phyloP scores from a whole-genome alignment of 345 rosid genomes.

The Camelina sativa region DNA sequence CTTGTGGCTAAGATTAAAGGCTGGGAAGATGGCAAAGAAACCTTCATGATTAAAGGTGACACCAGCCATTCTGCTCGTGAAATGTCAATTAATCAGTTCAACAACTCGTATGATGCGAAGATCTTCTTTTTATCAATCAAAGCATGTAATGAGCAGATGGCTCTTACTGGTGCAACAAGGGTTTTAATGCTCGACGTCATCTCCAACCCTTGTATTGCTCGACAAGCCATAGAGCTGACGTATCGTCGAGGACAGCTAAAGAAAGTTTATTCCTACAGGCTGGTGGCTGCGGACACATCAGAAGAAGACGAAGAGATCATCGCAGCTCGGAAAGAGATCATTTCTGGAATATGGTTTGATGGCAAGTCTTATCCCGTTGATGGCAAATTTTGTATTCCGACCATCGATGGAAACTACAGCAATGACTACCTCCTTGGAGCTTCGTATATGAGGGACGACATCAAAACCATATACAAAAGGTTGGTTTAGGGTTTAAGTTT shows the following conservation, averaged over 20 bases:
- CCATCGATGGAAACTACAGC: not conserved
- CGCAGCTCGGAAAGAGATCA: not conserved
- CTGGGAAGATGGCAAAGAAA: conserved; percentile 60
- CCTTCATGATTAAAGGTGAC: conserved; percentile 62
- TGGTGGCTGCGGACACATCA: conserved; percentile 63
- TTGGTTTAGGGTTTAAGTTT: too few relatives aligned
- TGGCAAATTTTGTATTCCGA: not conserved
- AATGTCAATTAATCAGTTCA: conserved; percentile 57
- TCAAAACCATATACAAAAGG: too few relatives aligned
- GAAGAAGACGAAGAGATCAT: conserved; percentile 26
- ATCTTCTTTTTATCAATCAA: conserved; percentile 73
- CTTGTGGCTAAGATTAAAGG: conserved; percentile 50
- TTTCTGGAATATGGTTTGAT: conserved; percentile 12
- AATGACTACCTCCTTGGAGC: not conserved
- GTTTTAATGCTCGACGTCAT: conserved; percentile 61
- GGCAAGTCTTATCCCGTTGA: not conserved
- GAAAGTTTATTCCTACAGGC: conserved; percentile 61
- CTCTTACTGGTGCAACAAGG: conserved; percentile 71
- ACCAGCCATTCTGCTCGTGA: conserved; percentile 56
- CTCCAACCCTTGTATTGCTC: conserved; percentile 67
- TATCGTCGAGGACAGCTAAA: conserved; percentile 66
- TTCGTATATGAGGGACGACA: not conserved
- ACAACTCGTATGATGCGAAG: conserved; percentile 59
- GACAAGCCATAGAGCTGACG: conserved; percentile 71
- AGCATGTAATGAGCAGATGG: conserved; percentile 75